phyloP scores from a whole-genome alignment of 306 rosid genomes.

The Hippophae tibetana region DNA sequence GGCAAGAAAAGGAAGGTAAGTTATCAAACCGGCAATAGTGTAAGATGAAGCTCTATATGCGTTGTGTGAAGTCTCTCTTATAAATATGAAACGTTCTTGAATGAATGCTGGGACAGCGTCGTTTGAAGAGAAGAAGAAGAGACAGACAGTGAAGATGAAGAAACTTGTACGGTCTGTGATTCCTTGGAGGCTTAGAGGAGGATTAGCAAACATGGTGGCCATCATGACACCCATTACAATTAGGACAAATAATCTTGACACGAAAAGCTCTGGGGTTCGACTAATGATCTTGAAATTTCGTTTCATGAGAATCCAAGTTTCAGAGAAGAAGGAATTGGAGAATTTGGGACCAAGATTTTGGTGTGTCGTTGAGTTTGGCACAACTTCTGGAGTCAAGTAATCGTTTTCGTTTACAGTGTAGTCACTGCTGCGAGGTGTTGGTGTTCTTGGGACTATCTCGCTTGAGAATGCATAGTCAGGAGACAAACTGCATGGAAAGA shows the following conservation, averaged over 20 bases:
- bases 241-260: constrained; percentile 69
- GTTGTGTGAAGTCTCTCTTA: constrained; percentile 71
- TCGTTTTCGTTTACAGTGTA: constrained; percentile 76
- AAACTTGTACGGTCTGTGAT: constrained; percentile 85
- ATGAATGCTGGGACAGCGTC: constrained; percentile 93
- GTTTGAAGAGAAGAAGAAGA: constrained; percentile 91
- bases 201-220: constrained; percentile 81
- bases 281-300: constrained; percentile 71
- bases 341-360: constrained; percentile 46
- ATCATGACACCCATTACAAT: constrained; percentile 79
- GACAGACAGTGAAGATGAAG: constrained; percentile 91
- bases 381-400: constrained; percentile 47
- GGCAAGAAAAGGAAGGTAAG: constrained; percentile 69
- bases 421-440: constrained; percentile 86
- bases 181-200: constrained; percentile 48
- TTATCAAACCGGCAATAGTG: constrained; percentile 62
- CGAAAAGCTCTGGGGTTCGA: constrained; percentile 78
- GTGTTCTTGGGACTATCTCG: constrained; percentile 56
- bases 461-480: constrained; percentile 54
- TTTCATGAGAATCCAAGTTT: constrained; percentile 66
- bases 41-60: constrained; percentile 83
- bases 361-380: constrained; percentile 1
- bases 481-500: constrained; percentile 32
- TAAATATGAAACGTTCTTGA: constrained; percentile 78
- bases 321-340: constrained; percentile 44